Base-by-base conservation (phyloP, 768 basidiomycete species). In the Lactarius tabidus region DNA sequence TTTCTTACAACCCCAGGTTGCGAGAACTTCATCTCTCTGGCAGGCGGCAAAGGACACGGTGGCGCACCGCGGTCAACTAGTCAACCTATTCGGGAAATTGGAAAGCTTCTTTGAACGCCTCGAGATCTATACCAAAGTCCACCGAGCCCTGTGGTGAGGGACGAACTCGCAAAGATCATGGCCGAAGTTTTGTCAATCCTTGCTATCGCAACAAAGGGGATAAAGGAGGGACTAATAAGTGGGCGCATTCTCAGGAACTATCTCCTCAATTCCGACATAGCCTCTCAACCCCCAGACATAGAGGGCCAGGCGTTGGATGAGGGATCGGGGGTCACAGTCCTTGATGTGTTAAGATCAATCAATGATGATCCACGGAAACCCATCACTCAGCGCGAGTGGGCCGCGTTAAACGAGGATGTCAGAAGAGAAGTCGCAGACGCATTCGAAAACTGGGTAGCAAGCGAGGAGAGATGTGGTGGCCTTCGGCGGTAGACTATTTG, bases 341-440 rank as follows among this genome's bases (percentile, higher is more conserved):
- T 41, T 23, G 65, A 66, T 9, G 59, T 57, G 12, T 26, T 66
- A 12, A 41, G 23, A 1, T 20, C 60, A 48, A 43, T 66, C 39
- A 26, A 55, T 17, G 55, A 39, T 17, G 55, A 61, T 29, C 9
- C 51, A n/a, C 54, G 56, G 55, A 56, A 20, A 18, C 23, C 48
- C 29, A 33, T 23, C 5, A 48, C 48, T 26, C 59, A 48, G 18
- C 36, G 23, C 10, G 41, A 56, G 43, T 60, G 33, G 48, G 45
- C 45, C 12, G n/a, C 45, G 4, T 23, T 23, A 6, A 45, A 45
- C 45, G 45, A 45, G 12, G n/a, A 23, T 5, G 2, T 14, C n/a
- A n/a, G 12, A 45, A 45, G 28, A 31, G n/a, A 52, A 39, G 38
- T 29, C 57, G 12, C 39, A 28, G 26, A 12, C 1, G n/a, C 45